Conservation (phyloP, 2,329 filamentous ascomycete species). For the Leptosphaerulina australis region DNA sequence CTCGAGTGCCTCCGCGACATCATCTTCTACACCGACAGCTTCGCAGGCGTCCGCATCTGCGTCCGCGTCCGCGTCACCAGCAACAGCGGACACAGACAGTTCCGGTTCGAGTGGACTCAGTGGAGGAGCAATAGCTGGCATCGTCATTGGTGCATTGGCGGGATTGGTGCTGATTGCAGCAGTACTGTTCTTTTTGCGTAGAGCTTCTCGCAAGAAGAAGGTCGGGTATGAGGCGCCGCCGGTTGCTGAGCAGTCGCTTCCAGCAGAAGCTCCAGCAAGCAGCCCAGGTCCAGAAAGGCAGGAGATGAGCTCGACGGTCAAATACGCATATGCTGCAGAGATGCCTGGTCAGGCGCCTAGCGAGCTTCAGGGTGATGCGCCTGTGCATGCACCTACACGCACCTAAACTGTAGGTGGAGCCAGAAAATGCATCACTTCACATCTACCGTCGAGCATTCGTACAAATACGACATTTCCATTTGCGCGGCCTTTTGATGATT, state of each 20-base stretch:
- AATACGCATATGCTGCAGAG: slow-evolving; percentile 8
- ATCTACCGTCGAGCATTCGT: too few relatives aligned
- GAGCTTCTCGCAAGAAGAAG: too few relatives aligned
- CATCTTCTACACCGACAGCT: not conserved
- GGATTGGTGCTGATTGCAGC: too few relatives aligned
- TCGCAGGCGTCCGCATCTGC: not conserved
- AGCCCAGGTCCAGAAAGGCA: not conserved
- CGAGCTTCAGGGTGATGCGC: slow-evolving; percentile 8
- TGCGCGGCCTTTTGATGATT: too few relatives aligned
- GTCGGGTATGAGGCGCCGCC: not conserved
- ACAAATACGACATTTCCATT: too few relatives aligned
- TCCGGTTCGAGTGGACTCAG: not conserved
- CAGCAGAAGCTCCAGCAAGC: not conserved
- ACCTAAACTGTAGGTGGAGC: too few relatives aligned
- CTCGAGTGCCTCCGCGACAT: not conserved
- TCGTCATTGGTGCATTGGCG: slow-evolving; percentile 5
- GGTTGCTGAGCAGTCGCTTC: not conserved
- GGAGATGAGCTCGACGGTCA: not conserved
- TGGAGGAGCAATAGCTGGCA: too few relatives aligned
- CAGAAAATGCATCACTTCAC: too few relatives aligned
- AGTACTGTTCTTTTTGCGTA: too few relatives aligned
- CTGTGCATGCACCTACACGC: not conserved
- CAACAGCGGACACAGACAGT: not conserved
- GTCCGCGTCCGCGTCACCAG: not conserved
- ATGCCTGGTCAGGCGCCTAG: slow-evolving; percentile 4